These are phyloP conservation scores for Populus tomentosa DNA, from an alignment of 441 rosid genomes.

Conservation along the genomic window DNA sequence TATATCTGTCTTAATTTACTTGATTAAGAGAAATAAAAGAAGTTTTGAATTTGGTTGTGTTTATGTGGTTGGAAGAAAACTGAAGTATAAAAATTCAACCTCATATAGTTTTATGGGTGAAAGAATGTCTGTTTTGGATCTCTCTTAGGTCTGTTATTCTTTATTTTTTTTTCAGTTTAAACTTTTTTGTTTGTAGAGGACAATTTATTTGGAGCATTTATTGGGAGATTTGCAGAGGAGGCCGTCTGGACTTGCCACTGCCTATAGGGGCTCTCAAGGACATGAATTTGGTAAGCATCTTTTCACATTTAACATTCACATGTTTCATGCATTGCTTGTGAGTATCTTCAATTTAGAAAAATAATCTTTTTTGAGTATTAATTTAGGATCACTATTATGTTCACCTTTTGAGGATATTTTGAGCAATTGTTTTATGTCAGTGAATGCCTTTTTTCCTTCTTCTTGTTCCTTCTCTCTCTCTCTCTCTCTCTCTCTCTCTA, in stretches of 20 bases:
- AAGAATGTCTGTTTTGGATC: neutral
- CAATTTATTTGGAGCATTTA: constrained; percentile 31
- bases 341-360: neutral
- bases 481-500: neutral
- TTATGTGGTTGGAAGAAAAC: neutral
- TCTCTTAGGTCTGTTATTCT: neutral
- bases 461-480: neutral
- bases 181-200: constrained; percentile 36
- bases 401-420: neutral
- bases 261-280: constrained; percentile 16
- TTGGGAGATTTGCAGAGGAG: constrained; percentile 29
- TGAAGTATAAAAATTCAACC: neutral
- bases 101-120: neutral
- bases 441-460: neutral
- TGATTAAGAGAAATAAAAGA: neutral
- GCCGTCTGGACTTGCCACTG: constrained; percentile 14
- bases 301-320: constrained; percentile 6
- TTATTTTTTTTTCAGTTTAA: constrained; percentile 1
- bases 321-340: neutral
- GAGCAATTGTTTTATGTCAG: neutral
- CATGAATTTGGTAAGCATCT: constrained; percentile 27
- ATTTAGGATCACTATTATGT: neutral
- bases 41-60: neutral
- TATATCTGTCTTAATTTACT: neutral
- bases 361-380: neutral